phyloP scores from a whole-genome alignment of 1,139 yeast species.

The Candida albicans region DNA sequence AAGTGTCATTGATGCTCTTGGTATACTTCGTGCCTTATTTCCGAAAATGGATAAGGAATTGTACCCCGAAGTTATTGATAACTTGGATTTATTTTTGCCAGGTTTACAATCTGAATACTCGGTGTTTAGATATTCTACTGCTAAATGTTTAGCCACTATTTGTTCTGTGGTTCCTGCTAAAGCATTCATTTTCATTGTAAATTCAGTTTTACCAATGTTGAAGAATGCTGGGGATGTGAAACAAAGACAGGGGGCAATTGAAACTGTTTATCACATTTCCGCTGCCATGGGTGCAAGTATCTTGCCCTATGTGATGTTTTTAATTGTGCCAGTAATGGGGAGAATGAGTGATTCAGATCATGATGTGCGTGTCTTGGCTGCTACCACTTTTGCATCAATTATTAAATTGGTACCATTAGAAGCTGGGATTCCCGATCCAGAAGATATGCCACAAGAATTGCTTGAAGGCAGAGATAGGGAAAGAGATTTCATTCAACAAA shows the following conservation, averaged over 20 bases:
- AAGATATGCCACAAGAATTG: conserved; percentile 82
- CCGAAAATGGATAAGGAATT: conserved; percentile 58
- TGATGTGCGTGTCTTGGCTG: conserved; percentile 87
- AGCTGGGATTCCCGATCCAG: conserved; percentile 96
- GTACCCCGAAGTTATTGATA: conserved; percentile 47
- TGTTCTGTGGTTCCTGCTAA: conserved; percentile 72
- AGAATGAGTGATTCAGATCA: conserved; percentile 96
- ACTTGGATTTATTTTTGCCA: conserved; percentile 50
- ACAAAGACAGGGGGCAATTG: conserved; percentile 92
- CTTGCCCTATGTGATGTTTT: conserved; percentile 90
- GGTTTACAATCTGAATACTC: conserved; percentile 72
- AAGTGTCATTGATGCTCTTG: conserved; percentile 80
- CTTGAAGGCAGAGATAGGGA: conserved; percentile 90
- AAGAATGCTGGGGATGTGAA: conserved; percentile 74
- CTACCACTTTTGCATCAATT: conserved; percentile 95
- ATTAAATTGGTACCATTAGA: conserved; percentile 95
- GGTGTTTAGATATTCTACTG: conserved; percentile 85
- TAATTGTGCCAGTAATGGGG: conserved; percentile 94
- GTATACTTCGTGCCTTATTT: conserved; percentile 73
- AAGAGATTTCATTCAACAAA: conserved; percentile 91
- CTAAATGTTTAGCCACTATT: conserved; percentile 83
- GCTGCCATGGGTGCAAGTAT: conserved; percentile 85
- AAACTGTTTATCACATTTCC: conserved; percentile 83
- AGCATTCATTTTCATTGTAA: conserved; percentile 81
- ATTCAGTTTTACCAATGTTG: conserved; percentile 74